phyloP scores from a whole-genome alignment of 2,329 filamentous ascomycete species.

The Emergomyces orientalis region DNA sequence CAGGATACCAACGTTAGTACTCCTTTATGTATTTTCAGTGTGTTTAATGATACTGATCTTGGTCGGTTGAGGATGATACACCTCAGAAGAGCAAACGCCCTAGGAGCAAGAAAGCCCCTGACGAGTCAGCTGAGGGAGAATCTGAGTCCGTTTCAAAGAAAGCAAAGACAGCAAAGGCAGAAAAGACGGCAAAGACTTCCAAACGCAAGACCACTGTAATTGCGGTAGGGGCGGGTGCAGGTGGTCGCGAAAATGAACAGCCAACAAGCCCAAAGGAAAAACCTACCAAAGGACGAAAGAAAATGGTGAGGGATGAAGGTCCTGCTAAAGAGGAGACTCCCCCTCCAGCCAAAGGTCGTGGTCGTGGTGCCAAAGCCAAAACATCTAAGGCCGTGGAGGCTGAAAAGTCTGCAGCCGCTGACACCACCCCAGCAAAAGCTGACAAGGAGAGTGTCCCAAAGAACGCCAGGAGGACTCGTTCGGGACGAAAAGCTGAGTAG shows the following conservation, averaged over 20 bases:
- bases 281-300: constrained; percentile 7
- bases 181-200: constrained; percentile 11
- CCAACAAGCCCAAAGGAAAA: constrained; percentile 8
- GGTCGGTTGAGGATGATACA: constrained; percentile 23
- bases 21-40: constrained; percentile 4
- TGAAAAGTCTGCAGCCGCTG: constrained; percentile 3
- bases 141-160: constrained; percentile 16
- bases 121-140: constrained; percentile 12
- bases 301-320: constrained; percentile 16
- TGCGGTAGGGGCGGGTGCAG: constrained; percentile 6
- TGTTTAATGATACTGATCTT: constrained; percentile 9
- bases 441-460: constrained; percentile 18
- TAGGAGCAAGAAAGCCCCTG: constrained; percentile 28
- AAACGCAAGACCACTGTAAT: constrained; percentile 9
- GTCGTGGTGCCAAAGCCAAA: constrained; percentile 12
- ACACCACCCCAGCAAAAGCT: constrained; percentile 3
- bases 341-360: constrained; percentile 15
- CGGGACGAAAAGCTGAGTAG: neutral
- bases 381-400: constrained; percentile 15
- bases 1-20: neutral
- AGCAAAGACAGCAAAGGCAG: constrained; percentile 15
- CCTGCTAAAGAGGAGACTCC: constrained; percentile 16
- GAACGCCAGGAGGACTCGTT: constrained; percentile 4
- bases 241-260: constrained; percentile 9
- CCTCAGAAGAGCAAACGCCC: constrained; percentile 27